Percentiles rank a stretch among this genome's conserved stretches.
These are phyloP conservation scores for Fomitopsis schrenkii DNA, from an alignment of 1,284 basidiomycete species.

Conservation along the genomic window DNA sequence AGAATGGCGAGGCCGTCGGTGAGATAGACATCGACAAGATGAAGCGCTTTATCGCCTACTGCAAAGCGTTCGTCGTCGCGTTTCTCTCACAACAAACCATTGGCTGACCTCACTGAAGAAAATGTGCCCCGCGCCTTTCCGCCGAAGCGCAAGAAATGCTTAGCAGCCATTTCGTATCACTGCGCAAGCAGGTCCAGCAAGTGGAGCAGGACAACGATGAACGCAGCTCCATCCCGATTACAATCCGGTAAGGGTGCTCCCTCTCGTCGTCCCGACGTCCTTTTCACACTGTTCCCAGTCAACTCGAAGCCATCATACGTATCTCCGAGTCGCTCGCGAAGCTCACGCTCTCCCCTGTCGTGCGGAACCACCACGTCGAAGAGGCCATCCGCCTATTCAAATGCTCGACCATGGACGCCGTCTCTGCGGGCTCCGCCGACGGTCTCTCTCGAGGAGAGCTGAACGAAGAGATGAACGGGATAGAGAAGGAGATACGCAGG, in stretches of 20 bases:
- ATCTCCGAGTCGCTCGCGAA: constrained; percentile 98
- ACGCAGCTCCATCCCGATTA: constrained; percentile 97
- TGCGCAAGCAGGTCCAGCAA: constrained; percentile 94
- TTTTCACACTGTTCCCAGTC: constrained; percentile 43
- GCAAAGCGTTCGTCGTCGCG: constrained; percentile 69
- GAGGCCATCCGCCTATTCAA: constrained; percentile 99
- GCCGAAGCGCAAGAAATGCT: constrained; percentile 95
- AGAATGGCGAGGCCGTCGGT: constrained; percentile 69
- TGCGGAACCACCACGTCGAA: constrained; percentile 93
- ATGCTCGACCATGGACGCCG: constrained; percentile 98
- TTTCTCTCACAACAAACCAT: background rate
- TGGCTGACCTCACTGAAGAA: constrained; percentile 41
- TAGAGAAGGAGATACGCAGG: constrained; percentile 89
- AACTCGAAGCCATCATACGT: constrained; percentile 98
- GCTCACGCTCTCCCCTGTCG: constrained; percentile 84
- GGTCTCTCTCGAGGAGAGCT: constrained; percentile 91
- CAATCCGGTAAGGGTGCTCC: constrained; percentile 69
- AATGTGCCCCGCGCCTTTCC: constrained; percentile 94
- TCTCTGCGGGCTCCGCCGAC: constrained; percentile 89
- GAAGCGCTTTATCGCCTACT: constrained; percentile 96
- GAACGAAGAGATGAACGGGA: constrained; percentile 90
- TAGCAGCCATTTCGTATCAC: constrained; percentile 92
- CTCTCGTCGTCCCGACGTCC: background rate
- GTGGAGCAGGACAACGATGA: constrained; percentile 98
- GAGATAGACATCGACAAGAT: constrained; percentile 98